phyloP scores from a whole-genome alignment of 257 asterid genomes.

The Nicotiana otophora region DNA sequence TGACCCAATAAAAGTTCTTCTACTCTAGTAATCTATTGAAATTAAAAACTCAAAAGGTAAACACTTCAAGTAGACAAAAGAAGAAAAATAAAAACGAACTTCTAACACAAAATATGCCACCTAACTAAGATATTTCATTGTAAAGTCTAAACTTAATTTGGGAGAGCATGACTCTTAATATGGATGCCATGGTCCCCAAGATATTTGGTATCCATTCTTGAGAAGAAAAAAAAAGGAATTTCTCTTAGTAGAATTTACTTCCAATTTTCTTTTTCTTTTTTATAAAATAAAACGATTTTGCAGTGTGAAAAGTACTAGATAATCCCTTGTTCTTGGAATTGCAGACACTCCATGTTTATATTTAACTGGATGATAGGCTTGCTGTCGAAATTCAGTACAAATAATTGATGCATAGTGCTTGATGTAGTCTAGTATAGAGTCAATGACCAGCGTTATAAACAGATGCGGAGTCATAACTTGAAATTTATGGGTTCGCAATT shows the following conservation, averaged over 20 bases:
- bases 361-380: conserved; percentile 8
- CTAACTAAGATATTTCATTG: not conserved
- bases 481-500: too few species aligned
- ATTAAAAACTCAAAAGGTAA: not conserved
- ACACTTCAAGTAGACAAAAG: not conserved
- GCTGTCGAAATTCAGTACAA: not conserved
- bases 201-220: not conserved
- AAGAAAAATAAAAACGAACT: not conserved
- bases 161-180: not conserved
- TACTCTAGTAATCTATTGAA: too few species aligned
- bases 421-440: not conserved
- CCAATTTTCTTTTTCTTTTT: not conserved
- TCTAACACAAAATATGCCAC: not conserved
- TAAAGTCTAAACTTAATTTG: not conserved
- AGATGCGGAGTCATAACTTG: too few species aligned
- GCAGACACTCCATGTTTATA: conserved; percentile 17
- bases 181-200: not conserved
- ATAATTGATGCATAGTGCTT: not conserved
- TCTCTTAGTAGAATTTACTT: not conserved
- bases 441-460: not conserved
- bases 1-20: not conserved
- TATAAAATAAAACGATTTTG: too few species aligned
- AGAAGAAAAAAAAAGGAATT: not conserved
- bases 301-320: not conserved
- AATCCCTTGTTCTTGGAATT: conserved; percentile 10